Percentiles rank a stretch among this genome's conserved stretches.
Evolutionary conservation across 2,329 filamentous ascomycete genomes (phyloP).

Genomic region (Penicillium digitatum): DNA sequence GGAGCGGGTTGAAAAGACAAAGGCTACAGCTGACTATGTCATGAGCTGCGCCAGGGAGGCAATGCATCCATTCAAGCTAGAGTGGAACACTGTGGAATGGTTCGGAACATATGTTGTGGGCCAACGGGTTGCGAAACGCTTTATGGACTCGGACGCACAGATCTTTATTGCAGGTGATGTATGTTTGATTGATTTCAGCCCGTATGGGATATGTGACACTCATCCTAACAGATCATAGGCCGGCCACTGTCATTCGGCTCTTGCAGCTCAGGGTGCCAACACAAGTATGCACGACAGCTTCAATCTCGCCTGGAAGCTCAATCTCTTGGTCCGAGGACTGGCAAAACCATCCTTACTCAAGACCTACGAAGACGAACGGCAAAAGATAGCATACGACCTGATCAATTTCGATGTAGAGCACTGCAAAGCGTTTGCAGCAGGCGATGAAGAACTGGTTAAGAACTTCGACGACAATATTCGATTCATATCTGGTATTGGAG

Average conservation of each 20-base stretch:
- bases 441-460: constrained; percentile 61
- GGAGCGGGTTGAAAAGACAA: constrained; percentile 29
- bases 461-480: constrained; percentile 69
- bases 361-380: constrained; percentile 33
- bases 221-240: constrained; percentile 11
- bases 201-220: too few species aligned
- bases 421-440: constrained; percentile 53
- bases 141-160: constrained; percentile 40
- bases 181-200: neutral
- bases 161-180: constrained; percentile 51
- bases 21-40: constrained; percentile 61
- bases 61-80: constrained; percentile 44
- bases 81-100: constrained; percentile 47
- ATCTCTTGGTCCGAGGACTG: constrained; percentile 26
- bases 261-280: constrained; percentile 36
- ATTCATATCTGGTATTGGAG: constrained; percentile 70
- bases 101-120: constrained; percentile 51
- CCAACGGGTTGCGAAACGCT: constrained; percentile 47
- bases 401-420: constrained; percentile 41
- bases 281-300: constrained; percentile 38
- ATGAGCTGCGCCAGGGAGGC: constrained; percentile 52
- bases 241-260: constrained; percentile 32
- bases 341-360: constrained; percentile 21
- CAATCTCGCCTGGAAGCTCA: constrained; percentile 38
- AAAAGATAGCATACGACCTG: constrained; percentile 31